These are phyloP conservation scores for Lichtheimia corymbifera DNA, from an alignment of 371 early-diverging fungal genomes.

Conservation along the genomic window DNA sequence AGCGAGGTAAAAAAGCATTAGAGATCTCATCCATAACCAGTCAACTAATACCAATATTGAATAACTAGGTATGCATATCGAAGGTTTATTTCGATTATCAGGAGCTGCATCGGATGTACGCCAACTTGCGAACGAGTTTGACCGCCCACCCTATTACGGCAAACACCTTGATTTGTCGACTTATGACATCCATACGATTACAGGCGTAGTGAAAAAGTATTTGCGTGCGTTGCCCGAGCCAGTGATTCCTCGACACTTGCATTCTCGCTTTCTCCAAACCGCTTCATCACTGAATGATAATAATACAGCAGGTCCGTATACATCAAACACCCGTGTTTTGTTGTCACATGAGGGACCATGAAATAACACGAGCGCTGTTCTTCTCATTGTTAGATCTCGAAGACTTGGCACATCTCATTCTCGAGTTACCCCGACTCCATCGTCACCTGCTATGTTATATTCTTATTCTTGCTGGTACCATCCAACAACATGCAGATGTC, in stretches of 20 bases:
- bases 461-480: conserved; percentile 22
- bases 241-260: conserved; percentile 39
- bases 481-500: conserved; percentile 24
- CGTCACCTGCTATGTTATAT: conserved; percentile 39
- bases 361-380: not conserved
- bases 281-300: not conserved
- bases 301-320: not conserved
- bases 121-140: conserved; percentile 23
- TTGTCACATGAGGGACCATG: not conserved
- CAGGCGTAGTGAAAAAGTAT: conserved; percentile 48
- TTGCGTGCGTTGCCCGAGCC: conserved; percentile 43
- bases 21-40: not conserved
- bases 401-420: conserved; percentile 20
- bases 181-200: conserved; percentile 46
- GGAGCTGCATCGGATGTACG: conserved; percentile 44
- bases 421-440: conserved; percentile 34
- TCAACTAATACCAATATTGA: not conserved
- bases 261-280: conserved; percentile 24
- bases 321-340: no score
- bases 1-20: conserved; percentile 16
- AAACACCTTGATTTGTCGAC: conserved; percentile 28
- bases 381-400: not conserved
- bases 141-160: conserved; percentile 17
- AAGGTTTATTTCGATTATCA: conserved; percentile 51
- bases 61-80: conserved; percentile 30